Evolutionary conservation across 2,329 filamentous ascomycete genomes (phyloP), one percentile per base, ranked within the genome.

Genomic region (Dothidotthia symphoricarpi): DNA sequence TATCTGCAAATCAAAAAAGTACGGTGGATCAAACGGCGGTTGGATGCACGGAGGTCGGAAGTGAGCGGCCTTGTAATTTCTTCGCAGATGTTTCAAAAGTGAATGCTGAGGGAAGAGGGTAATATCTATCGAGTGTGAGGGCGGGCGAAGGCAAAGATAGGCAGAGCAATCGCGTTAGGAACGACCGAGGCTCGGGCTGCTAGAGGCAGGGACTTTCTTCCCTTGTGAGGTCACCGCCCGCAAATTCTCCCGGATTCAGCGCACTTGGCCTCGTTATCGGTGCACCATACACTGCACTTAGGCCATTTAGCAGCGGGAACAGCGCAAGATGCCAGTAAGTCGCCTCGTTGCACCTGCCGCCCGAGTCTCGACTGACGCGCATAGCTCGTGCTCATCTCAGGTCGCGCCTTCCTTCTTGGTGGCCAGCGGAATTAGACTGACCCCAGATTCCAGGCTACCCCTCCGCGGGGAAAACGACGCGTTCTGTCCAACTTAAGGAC

Each of bases 391-490:
- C 70, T 81, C 40, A 69, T 83, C 43, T 81, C 79, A 46, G 54
- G 53, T 55, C 19, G 38, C 34, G 46, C 39, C 36, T 19, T 27
- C 22, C 22, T 30, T 17, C 13, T 15, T 16, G 16, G 16, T 29
- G 26, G 31, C n/a, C 27, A 38, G 34, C 37, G 24, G 28, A 31
- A 42, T 17, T 34, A 24, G 80, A 77, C 75, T 82, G 56, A 74
- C 81, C 45, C 70, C 19, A 22, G 79, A 65, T 81, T 45, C 77
- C 78, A 49, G 80, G 80, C 47, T 82, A 78, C 59, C 81, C 81
- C 32, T 80, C 75, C 48, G 78, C 78, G 53, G 81, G 81, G 54
- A 81, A 83, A 52, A 81, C 77, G 10, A 69, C 80, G 53, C 77
- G 81, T 57, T 75, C 77, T 45, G 61, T 69, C 28, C 80, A 91